These are phyloP conservation scores for Flueggea neowawraea DNA, from an alignment of 441 rosid genomes.

Conservation along the genomic window DNA sequence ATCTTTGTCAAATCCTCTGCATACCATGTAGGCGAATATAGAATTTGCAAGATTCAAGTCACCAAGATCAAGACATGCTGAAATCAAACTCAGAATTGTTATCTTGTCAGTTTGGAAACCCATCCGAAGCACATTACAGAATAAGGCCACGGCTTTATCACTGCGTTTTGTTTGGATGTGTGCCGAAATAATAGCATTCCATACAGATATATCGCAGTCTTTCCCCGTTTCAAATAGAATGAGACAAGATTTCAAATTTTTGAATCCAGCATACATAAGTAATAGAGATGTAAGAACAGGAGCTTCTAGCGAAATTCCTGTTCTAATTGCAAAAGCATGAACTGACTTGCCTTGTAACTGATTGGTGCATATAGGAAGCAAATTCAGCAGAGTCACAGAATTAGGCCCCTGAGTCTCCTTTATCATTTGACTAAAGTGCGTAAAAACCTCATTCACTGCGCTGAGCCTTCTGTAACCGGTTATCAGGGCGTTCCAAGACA, in stretches of 20 bases:
- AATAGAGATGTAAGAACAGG: constrained; percentile 36
- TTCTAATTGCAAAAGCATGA: constrained; percentile 39
- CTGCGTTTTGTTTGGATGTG: constrained; percentile 46
- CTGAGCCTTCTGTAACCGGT: constrained; percentile 59
- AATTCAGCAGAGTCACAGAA: constrained; percentile 35
- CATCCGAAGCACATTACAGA: constrained; percentile 44
- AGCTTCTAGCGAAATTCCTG: constrained; percentile 28
- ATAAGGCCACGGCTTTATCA: constrained; percentile 47
- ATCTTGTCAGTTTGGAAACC: constrained; percentile 53
- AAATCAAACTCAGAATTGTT: constrained; percentile 37
- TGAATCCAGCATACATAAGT: constrained; percentile 47
- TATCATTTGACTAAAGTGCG: constrained; percentile 29
- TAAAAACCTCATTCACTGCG: constrained; percentile 43
- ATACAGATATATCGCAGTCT: constrained; percentile 28
- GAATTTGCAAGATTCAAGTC: constrained; percentile 46
- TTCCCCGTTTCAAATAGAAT: constrained; percentile 29
- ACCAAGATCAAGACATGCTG: constrained; percentile 29
- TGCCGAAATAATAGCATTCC: constrained; percentile 48
- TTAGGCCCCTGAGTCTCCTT: constrained; percentile 41
- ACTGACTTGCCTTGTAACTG: constrained; percentile 37
- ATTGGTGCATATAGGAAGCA: constrained; percentile 33
- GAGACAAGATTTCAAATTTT: constrained; percentile 18
- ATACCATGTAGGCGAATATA: constrained; percentile 36
- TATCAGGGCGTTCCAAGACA: constrained; percentile 55
- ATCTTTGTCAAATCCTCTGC: constrained; percentile 34